Evolutionary conservation across 805 yeast genomes (phyloP).

Genomic region (Saccharomycopsis selenospora): DNA sequence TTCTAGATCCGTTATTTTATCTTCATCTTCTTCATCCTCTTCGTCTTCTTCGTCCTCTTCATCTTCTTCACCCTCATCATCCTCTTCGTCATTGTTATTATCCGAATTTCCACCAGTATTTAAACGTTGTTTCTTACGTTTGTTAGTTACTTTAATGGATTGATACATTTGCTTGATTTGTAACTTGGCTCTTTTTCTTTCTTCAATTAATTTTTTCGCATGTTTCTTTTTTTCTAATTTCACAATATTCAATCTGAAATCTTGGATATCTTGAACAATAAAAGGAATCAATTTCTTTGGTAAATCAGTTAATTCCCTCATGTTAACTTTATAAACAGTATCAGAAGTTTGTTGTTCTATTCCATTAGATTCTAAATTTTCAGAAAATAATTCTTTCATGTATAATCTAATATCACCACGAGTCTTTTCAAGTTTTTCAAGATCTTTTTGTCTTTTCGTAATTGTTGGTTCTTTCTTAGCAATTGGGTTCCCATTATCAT

Average conservation of each 20-base stretch:
- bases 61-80: constrained; percentile 22
- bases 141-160: constrained; percentile 28
- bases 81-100: constrained; percentile 24
- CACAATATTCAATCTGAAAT: constrained; percentile 49
- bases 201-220: constrained; percentile 40
- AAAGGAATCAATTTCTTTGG: constrained; percentile 46
- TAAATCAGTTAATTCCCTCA: constrained; percentile 49
- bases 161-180: constrained; percentile 41
- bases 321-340: constrained; percentile 44
- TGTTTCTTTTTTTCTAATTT: constrained; percentile 46
- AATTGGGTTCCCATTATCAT: neutral
- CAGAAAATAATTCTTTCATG: neutral
- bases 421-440: neutral
- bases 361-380: constrained; percentile 3
- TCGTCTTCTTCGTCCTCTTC: constrained; percentile 26
- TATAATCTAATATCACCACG: neutral
- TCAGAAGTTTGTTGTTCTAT: neutral
- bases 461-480: neutral
- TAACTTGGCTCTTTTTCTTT: constrained; percentile 41
- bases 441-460: neutral
- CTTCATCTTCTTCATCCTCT: constrained; percentile 23
- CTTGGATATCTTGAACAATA: constrained; percentile 46
- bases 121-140: constrained; percentile 6
- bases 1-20: constrained; percentile 26
- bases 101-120: constrained; percentile 5